Evolutionary conservation across 139 green algal species (phyloP).

Genomic region (Microglena sp.): DNA sequence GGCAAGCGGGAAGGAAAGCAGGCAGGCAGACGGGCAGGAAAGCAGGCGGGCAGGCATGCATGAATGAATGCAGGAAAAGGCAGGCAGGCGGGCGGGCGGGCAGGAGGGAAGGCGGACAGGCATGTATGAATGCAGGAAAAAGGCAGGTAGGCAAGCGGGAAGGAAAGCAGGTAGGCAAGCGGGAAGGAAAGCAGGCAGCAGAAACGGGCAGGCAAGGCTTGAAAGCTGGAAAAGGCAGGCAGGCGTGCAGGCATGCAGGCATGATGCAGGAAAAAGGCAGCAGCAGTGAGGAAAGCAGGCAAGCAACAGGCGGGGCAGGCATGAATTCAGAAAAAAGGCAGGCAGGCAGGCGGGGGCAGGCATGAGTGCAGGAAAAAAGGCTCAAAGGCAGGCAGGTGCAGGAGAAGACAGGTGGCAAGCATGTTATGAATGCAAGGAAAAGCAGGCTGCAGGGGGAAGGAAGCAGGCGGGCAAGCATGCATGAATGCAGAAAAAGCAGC

Average conservation of each 20-base stretch:
- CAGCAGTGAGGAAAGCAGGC: neutral
- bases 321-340: too few relatives aligned
- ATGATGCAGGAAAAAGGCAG: neutral
- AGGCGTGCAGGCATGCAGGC: neutral
- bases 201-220: neutral
- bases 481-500: neutral
- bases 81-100: neutral
- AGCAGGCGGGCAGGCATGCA: too few relatives aligned
- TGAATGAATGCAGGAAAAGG: neutral
- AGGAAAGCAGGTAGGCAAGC: neutral
- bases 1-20: neutral
- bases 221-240: neutral
- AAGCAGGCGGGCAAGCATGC: neutral
- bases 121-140: neutral
- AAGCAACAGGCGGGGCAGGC: neutral
- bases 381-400: too few relatives aligned
- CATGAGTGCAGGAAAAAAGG: too few relatives aligned
- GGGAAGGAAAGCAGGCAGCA: neutral
- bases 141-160: neutral
- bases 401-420: neutral
- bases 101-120: neutral
- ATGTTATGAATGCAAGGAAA: too few relatives aligned
- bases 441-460: neutral
- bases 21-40: neutral
- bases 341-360: too few relatives aligned